Evolutionary conservation across 805 yeast genomes (phyloP).

Genomic region (Starmerella cellae): DNA sequence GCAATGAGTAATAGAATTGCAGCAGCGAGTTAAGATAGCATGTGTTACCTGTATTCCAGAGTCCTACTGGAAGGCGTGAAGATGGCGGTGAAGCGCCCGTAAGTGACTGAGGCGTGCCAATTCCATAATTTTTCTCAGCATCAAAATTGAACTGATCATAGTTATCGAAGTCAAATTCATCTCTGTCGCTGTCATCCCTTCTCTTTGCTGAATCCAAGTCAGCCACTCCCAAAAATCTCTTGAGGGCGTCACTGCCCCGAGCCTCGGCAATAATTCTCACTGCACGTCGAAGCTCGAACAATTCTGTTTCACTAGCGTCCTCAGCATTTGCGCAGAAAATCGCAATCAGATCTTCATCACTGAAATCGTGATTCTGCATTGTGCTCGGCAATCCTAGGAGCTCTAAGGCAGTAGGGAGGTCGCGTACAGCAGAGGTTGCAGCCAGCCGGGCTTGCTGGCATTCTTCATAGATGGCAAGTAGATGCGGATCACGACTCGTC

Average conservation of each 20-base stretch:
- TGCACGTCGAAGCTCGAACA: constrained; percentile 44
- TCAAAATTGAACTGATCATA: neutral
- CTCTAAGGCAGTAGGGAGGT: constrained; percentile 38
- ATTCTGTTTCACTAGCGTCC: constrained; percentile 36
- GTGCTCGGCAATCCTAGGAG: constrained; percentile 36
- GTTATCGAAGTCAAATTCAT: neutral
- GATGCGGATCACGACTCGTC: neutral
- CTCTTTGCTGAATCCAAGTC: neutral
- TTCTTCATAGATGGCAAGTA: constrained; percentile 9
- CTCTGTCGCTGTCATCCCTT: neutral
- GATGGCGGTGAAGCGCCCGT: neutral
- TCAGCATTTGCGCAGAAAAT: constrained; percentile 54
- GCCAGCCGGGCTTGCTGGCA: neutral
- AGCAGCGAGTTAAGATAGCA: constrained; percentile 83
- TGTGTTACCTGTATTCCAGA: constrained; percentile 90
- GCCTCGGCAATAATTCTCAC: constrained; percentile 42
- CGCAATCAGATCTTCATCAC: constrained; percentile 60
- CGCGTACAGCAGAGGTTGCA: constrained; percentile 17
- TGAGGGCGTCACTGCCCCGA: constrained; percentile 39
- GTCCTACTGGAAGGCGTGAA: constrained; percentile 74
- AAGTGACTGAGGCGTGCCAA: neutral
- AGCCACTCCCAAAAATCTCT: constrained; percentile 38
- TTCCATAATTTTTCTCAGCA: neutral
- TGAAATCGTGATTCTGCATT: constrained; percentile 27
- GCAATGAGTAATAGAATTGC: constrained; percentile 78